Evolutionary conservation across 495 filamentous ascomycete species (phyloP).

Genomic region (Rusavskia elegans): DNA sequence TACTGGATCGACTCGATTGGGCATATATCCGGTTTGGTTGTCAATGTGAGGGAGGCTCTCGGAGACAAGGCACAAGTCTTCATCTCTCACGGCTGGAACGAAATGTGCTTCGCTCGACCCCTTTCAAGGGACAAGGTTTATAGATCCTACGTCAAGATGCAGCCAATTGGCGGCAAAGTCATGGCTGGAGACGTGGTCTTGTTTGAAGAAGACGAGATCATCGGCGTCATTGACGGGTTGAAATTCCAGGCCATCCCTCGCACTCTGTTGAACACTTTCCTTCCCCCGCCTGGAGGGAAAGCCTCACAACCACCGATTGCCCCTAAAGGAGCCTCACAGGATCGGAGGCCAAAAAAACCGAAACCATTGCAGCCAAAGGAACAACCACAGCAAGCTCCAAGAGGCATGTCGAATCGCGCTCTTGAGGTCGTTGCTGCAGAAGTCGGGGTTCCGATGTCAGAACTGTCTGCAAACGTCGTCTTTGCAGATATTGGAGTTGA

Average conservation of each 20-base stretch:
- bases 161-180: conserved; percentile 24
- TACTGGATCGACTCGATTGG: conserved; percentile 59
- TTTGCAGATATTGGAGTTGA: conserved; percentile 39
- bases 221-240: conserved; percentile 33
- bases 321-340: not conserved
- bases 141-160: conserved; percentile 46
- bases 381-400: conserved; percentile 14
- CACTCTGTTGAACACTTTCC: conserved; percentile 32
- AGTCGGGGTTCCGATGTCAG: conserved; percentile 43
- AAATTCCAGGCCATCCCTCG: conserved; percentile 40
- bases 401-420: conserved; percentile 21
- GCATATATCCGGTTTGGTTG: conserved; percentile 45
- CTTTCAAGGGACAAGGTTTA: conserved; percentile 38
- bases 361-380: conserved; percentile 3
- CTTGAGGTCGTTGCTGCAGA: conserved; percentile 52
- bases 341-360: conserved; percentile 17
- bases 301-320: conserved; percentile 1
- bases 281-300: conserved; percentile 13
- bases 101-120: conserved; percentile 38
- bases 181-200: conserved; percentile 41
- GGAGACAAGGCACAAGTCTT: conserved; percentile 43
- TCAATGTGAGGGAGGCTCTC: conserved; percentile 46
- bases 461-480: conserved; percentile 36
- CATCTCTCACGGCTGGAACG: conserved; percentile 54
- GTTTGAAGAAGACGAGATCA: conserved; percentile 37